phyloP scores from a whole-genome alignment of 202 grass and related monocot genomes.

The Alloteropsis angusta region DNA sequence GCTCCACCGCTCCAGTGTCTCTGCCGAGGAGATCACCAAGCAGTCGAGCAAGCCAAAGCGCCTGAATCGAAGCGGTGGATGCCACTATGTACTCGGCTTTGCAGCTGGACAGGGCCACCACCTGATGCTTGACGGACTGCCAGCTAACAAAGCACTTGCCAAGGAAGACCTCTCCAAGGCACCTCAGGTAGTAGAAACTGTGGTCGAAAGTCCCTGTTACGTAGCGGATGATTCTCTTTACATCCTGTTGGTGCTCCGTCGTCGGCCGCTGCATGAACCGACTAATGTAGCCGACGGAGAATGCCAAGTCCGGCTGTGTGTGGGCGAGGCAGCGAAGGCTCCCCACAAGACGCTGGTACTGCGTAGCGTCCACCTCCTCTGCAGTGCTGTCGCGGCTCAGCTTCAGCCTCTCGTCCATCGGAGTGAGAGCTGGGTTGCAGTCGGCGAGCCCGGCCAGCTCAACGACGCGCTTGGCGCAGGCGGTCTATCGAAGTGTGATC shows the following conservation, averaged over 20 bases:
- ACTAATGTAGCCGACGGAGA: background rate
- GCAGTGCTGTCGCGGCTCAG: background rate
- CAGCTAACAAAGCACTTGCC: too few species aligned
- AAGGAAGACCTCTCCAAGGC: too few species aligned
- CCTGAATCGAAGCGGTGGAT: background rate
- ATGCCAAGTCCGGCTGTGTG: background rate
- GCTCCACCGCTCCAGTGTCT: background rate
- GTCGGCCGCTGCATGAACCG: background rate
- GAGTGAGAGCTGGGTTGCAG: background rate
- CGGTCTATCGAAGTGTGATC: background rate
- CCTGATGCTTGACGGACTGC: background rate
- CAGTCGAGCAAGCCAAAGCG: background rate
- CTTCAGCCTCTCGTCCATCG: background rate
- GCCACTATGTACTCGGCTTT: background rate
- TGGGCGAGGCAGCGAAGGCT: background rate
- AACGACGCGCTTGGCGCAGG: background rate
- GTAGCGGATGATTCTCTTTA: accelerated
- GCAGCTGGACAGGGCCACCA: background rate
- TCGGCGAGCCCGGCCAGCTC: accelerated
- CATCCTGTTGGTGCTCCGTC: background rate
- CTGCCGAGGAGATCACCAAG: background rate
- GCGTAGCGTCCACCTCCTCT: background rate
- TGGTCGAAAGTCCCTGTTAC: background rate
- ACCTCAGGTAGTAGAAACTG: too few species aligned
- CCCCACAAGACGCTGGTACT: too few species aligned